phyloP scores from a whole-genome alignment of 2,329 filamentous ascomycete genomes.

The Diaporthe sp. region DNA sequence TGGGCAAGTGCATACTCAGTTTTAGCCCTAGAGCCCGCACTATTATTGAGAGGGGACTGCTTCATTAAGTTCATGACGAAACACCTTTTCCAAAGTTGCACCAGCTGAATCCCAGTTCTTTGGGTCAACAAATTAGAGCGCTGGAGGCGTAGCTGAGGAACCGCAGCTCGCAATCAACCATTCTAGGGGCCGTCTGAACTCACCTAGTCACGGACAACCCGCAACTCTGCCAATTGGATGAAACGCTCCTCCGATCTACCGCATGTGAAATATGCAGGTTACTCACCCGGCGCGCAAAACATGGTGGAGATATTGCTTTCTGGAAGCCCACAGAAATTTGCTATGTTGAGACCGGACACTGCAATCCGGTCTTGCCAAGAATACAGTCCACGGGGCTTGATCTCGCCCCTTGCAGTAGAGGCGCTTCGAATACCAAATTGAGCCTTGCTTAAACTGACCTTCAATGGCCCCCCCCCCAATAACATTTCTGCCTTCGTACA shows the following conservation, averaged over 20 bases:
- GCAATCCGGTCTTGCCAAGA: background rate
- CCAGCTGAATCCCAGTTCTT: background rate
- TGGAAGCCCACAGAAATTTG: background rate
- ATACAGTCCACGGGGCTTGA: background rate
- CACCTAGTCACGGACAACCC: background rate
- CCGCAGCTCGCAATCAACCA: background rate
- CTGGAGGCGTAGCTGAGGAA: background rate
- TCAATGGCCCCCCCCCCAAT: background rate
- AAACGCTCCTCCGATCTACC: slow-evolving; percentile 12
- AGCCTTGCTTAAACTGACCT: background rate
- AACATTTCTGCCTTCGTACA: background rate
- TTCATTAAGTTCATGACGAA: background rate
- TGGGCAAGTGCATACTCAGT: no score
- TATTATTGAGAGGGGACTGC: background rate
- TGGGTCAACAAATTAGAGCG: background rate
- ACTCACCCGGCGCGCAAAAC: background rate
- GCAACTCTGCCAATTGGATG: slow-evolving; percentile 1
- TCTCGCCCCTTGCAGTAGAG: background rate
- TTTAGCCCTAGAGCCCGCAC: background rate
- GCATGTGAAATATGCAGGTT: background rate
- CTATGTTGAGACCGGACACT: slow-evolving; percentile 8
- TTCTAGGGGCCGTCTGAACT: slow-evolving; percentile 6
- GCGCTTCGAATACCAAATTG: background rate
- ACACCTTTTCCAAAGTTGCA: background rate
- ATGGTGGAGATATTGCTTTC: background rate